Evolutionary conservation across 257 asterid genomes (phyloP), one percentile per base, ranked within the genome.

Genomic region (Rauvolfia tetraphylla): DNA sequence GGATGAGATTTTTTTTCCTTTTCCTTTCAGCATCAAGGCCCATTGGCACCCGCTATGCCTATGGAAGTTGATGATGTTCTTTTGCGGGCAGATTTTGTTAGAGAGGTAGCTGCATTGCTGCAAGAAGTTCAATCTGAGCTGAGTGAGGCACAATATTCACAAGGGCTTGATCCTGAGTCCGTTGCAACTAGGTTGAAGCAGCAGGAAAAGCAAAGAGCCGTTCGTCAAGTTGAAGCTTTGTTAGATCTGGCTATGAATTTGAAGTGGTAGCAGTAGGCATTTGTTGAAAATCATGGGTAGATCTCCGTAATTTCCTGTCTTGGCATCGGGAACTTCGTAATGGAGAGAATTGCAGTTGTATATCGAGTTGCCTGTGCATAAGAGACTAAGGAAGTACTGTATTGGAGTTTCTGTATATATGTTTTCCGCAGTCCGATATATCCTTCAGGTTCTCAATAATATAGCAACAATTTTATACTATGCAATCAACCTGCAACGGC

Each of bases 201-300:
- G 79, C 97, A 95, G 81, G 99, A 92, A 87, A 95, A 95, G 80
- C 97, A 91, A 81, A 83, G 93, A 63, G 90, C 93, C 56, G 89
- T 95, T 66, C 83, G 61, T 79, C 97, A 87, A 86, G 98, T 93
- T 3, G 87, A 84, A 88, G 83, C 90, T 65, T 88, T 95, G 33
- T 80, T 95, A 79, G 94, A 95, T 73, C 83, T 95, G 70, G 96
- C 99, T 36, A 83, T 92, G 80, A 82, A 85, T 83, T 87, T 95
- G 86, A 80, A 77, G 46, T 91, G 96, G 92, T 95, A 93, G 88
- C 73, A 4, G 22, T 29, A 36, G 51, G n/a, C 42, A 27, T 49
- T 41, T 41, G 22, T 44, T 29, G 42, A 27, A 74, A 17, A 25
- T 18, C 34, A 68, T 1, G 25, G 9, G 20, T 44, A 22, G n/a